Evolutionary conservation across 345 rosid genomes (phyloP).

Genomic region (Bruguiera sexangula): DNA sequence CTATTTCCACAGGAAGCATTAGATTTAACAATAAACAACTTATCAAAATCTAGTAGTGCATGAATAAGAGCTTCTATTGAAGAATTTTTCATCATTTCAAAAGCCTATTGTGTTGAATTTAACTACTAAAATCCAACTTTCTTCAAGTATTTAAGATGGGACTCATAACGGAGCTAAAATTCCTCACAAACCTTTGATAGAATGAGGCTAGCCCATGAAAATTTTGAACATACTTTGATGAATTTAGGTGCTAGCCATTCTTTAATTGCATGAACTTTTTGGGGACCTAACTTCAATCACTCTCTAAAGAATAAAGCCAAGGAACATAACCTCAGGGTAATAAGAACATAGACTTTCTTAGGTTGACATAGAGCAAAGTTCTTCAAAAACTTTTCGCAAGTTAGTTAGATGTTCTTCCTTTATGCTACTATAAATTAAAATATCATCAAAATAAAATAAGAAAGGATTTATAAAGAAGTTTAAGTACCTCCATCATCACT

Average conservation of each 20-base stretch:
- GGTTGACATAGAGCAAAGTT: not conserved
- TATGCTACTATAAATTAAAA: not conserved
- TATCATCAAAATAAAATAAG: not conserved
- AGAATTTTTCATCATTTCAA: not conserved
- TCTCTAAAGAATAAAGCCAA: no score
- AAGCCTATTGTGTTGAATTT: not conserved
- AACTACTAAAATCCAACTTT: not conserved
- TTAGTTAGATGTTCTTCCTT: not conserved
- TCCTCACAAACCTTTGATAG: not conserved
- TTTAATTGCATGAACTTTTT: not conserved
- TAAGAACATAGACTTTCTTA: not conserved
- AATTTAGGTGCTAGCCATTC: not conserved
- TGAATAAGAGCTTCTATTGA: not conserved
- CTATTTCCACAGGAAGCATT: not conserved
- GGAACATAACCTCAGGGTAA: no score
- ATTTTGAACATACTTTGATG: not conserved
- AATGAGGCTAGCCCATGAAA: conserved; percentile 2
- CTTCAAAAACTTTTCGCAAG: not conserved
- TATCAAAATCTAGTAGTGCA: not conserved
- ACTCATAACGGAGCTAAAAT: conserved; percentile 1
- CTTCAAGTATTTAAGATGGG: not conserved
- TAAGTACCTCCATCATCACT: not conserved
- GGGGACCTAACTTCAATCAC: no score
- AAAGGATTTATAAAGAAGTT: not conserved
- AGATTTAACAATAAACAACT: conserved; percentile 10